A percentile compares a stretch with the other conserved stretches of the same genome.
Conservation (phyloP, 495 filamentous ascomycete species). For the Daldinia decipiens region DNA sequence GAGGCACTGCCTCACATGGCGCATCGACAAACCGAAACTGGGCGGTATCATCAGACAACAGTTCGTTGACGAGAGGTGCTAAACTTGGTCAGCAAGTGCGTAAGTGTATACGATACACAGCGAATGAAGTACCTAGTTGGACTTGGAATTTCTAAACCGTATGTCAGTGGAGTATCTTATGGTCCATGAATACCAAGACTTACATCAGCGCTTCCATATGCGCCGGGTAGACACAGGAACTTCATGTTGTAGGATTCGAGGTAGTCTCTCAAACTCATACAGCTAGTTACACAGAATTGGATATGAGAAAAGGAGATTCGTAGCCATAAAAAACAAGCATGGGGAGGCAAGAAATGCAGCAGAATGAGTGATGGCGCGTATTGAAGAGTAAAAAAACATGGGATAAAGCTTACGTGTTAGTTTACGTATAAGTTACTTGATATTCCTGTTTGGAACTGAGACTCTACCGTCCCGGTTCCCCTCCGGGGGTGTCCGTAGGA, state of each 20-base stretch:
- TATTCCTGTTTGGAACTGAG: slow-evolving; percentile 40
- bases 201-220: slow-evolving; percentile 63
- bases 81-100: slow-evolving; percentile 19
- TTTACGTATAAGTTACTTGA: slow-evolving; percentile 45
- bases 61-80: slow-evolving; percentile 60
- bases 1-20: slow-evolving; percentile 58
- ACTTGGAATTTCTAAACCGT: slow-evolving; percentile 62
- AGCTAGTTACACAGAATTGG: slow-evolving; percentile 39
- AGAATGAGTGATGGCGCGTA: slow-evolving; percentile 35
- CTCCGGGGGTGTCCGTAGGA: slow-evolving; percentile 33
- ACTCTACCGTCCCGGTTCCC: slow-evolving; percentile 28
- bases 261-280: slow-evolving; percentile 20
- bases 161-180: slow-evolving; percentile 33
- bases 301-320: slow-evolving; percentile 26
- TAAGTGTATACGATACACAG: slow-evolving; percentile 11
- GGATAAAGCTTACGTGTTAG: slow-evolving; percentile 35
- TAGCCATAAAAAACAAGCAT: slow-evolving; percentile 39
- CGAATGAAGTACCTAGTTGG: slow-evolving; percentile 54
- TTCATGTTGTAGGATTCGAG: slow-evolving; percentile 47
- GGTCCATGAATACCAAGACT: slow-evolving; percentile 41
- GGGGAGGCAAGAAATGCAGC: slow-evolving; percentile 28
- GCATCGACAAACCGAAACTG: slow-evolving; percentile 61
- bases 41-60: slow-evolving; percentile 56
- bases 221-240: slow-evolving; percentile 58
- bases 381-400: slow-evolving; percentile 33